phyloP scores from a whole-genome alignment of 257 asterid genomes.

The Solanum clarkiae region DNA sequence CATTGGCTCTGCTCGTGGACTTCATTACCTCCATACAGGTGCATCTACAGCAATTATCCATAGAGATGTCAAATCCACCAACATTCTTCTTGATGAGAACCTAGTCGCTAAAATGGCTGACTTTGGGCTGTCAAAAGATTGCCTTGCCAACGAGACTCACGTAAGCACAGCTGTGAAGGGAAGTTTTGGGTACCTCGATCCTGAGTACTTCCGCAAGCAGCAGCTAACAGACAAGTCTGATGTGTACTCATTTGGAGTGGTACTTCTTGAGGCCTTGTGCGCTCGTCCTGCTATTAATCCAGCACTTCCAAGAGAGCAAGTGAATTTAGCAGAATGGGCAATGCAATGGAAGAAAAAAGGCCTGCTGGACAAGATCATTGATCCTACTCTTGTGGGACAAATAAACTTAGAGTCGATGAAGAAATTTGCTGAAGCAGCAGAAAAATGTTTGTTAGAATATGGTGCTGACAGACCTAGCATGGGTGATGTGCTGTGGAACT shows the following conservation, averaged over 20 bases:
- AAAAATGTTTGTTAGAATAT: constrained; percentile 84
- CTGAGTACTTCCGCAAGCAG: constrained; percentile 83
- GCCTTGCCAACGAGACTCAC: constrained; percentile 37
- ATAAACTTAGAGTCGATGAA: constrained; percentile 64
- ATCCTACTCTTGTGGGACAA: constrained; percentile 47
- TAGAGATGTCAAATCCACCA: constrained; percentile 82
- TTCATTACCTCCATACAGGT: constrained; percentile 93
- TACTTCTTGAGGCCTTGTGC: constrained; percentile 61
- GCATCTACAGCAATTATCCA: constrained; percentile 75
- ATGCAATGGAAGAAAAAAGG: constrained; percentile 91
- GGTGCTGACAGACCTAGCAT: constrained; percentile 84
- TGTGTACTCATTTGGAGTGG: constrained; percentile 86
- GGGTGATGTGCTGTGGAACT: constrained; percentile 94
- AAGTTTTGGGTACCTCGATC: constrained; percentile 86
- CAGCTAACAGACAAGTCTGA: constrained; percentile 81
- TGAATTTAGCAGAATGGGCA: constrained; percentile 91
- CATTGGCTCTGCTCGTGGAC: constrained; percentile 89
- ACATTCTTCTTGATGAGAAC: constrained; percentile 63
- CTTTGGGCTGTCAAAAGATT: constrained; percentile 77
- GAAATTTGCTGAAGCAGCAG: constrained; percentile 77
- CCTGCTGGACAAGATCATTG: constrained; percentile 66
- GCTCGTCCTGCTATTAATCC: constrained; percentile 83
- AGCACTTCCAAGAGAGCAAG: constrained; percentile 75
- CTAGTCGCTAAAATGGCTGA: constrained; percentile 87
- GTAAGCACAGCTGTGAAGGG: constrained; percentile 97